These are phyloP conservation scores for Helianthus tuberosus DNA, from an alignment of 129 eudicot genomes.

Conservation along the genomic window DNA sequence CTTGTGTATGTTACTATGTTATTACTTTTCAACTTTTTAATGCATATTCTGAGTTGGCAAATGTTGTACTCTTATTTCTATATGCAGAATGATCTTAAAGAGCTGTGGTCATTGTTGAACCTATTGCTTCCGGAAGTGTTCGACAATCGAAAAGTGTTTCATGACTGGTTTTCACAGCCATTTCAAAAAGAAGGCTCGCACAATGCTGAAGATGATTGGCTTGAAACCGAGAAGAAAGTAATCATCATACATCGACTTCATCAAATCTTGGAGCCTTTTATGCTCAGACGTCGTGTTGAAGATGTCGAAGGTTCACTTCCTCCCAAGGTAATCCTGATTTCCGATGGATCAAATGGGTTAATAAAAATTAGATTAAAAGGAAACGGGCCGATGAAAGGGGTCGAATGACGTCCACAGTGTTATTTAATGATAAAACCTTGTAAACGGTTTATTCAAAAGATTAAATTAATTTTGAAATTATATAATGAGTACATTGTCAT, in stretches of 20 bases:
- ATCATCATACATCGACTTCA: constrained; percentile 96
- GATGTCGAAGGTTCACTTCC: constrained; percentile 99
- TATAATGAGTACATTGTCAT: background rate
- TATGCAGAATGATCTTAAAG: constrained; percentile 95
- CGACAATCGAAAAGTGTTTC: constrained; percentile 95
- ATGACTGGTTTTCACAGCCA: constrained; percentile 99
- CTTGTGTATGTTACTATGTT: background rate
- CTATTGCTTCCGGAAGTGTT: constrained; percentile 96
- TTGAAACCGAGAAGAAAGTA: constrained; percentile 96
- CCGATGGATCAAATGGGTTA: background rate
- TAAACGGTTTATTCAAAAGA: background rate
- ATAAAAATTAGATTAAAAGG: background rate
- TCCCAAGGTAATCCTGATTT: constrained; percentile 73
- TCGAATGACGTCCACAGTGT: background rate
- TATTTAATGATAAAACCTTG: background rate
- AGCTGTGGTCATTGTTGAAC: constrained; percentile 94
- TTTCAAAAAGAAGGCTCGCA: constrained; percentile 80
- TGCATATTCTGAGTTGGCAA: constrained; percentile 15
- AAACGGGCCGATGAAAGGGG: background rate
- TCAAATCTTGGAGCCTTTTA: constrained; percentile 96
- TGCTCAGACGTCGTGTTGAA: constrained; percentile 99
- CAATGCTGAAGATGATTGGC: constrained; percentile 94
- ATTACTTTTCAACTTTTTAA: background rate
- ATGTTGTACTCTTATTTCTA: background rate
- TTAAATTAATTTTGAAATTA: background rate